Evolutionary conservation across 805 yeast genomes (phyloP), one percentile per base, ranked within the genome.

Genomic region (Ogataea parapolymorpha): DNA sequence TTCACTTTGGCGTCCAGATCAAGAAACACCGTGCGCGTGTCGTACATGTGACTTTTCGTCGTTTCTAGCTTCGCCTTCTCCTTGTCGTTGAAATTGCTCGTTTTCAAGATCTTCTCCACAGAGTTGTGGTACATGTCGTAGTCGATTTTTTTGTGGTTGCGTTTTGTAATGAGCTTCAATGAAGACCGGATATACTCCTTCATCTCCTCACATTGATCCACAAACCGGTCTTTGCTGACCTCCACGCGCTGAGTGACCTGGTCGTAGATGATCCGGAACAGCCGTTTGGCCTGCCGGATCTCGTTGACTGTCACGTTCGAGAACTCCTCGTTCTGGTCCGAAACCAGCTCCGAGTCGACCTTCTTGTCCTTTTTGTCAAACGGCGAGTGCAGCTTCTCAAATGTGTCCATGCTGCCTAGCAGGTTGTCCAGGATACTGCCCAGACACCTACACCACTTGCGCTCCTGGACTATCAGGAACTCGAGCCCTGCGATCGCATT

Each of bases 111-210:
- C 42, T 72, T 70, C 15, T 70, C 70, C 2, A 71, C 58, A 23
- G 65, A 58, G 36, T 58, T 57, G 28, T 62, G 62, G 27, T 61
- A 49, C 50, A 67, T 69, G 35, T 67, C 71, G 35, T 59, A 66
- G 35, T 70, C 71, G 12, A 56, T 58, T 44, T 71, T 68, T 55
- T 70, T 70, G 40, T 67, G 70, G 42, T 65, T 63, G 37, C 80
- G 57, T 44, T 71, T 71, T 14, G 66, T 66, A 14, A 76, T 61
- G 37, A 74, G 49, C 47, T 68, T 69, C 42, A 66, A 51, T 1
- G 66, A 53, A 8, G 60, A 61, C 26, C 65, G 61, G 37, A 75
- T 49, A 35, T 65, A 60, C 3, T 50, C 53, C 20, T 56, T 55
- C 73, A 75, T 68, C 29, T 65, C 72, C 32, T 60, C 58, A 18